Evolutionary conservation across 1,284 basidiomycete species (phyloP).

Genomic region (Apiotrichum brassicae): DNA sequence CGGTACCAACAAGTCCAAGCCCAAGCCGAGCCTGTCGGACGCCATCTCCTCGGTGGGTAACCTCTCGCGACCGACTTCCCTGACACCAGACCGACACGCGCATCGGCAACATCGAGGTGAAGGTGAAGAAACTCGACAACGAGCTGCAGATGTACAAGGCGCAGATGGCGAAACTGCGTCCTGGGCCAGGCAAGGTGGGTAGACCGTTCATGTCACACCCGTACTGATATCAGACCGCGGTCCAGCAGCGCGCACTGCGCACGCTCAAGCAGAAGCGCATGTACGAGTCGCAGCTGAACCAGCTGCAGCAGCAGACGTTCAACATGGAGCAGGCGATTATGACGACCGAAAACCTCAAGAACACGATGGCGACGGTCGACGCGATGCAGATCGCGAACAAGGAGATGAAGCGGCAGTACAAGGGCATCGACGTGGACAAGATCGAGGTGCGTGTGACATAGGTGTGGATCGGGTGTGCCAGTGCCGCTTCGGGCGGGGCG

Average conservation of each 20-base stretch:
- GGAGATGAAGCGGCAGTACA: conserved; percentile 94
- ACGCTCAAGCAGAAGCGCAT: conserved; percentile 93
- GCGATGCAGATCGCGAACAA: conserved; percentile 98
- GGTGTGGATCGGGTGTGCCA: no score
- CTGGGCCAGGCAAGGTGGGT: conserved; percentile 87
- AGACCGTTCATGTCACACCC: neutral
- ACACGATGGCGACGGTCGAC: conserved; percentile 99
- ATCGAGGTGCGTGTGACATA: conserved; percentile 69
- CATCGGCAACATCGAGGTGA: conserved; percentile 87
- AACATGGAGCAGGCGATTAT: conserved; percentile 98
- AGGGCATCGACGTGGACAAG: conserved; percentile 96
- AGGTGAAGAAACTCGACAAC: conserved; percentile 92
- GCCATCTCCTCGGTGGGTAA: conserved; percentile 74
- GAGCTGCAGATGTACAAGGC: conserved; percentile 90
- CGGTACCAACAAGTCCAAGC: conserved; percentile 60
- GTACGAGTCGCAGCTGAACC: conserved; percentile 84
- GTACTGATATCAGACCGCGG: conserved; percentile 60
- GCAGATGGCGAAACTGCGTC: conserved; percentile 89
- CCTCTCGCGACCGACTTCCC: no score
- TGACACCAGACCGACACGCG: conserved; percentile 71
- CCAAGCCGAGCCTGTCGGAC: conserved; percentile 79
- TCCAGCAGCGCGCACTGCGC: conserved; percentile 89
- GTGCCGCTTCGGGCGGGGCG: no score
- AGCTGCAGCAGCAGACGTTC: conserved; percentile 91
- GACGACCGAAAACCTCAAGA: conserved; percentile 93